Evolutionary conservation across 2,329 filamentous ascomycete genomes (phyloP), one percentile per base, ranked within the genome.

Genomic region (Alternaria triticina): DNA sequence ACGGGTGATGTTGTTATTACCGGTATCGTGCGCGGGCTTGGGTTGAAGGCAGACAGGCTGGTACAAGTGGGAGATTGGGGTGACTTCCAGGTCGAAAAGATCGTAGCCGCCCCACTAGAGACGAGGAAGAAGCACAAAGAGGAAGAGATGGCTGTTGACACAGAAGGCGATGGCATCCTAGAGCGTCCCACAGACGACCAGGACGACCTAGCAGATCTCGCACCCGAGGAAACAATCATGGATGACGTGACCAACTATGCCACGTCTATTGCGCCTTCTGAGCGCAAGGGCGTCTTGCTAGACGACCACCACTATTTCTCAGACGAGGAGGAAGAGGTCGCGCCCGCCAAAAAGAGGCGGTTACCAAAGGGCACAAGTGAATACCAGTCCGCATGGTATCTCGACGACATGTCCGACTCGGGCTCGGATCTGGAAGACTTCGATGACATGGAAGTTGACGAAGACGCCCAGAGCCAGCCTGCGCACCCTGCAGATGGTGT

Each of bases 291-390:
- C 68, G 96, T 99, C 1, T 83, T 99, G 44, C 85, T 99, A 10
- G 96, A 99, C 70, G 95, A 98, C 70, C 95, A 99, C 79, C 95
- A 98, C 78, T 99, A 99, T 80, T 99, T 98, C 77, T 94, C 94
- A 0, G 95, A 98, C 46, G 93, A 96, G 50, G 91, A 96, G 57
- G 83, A 85, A 6, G 85, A 86, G 45, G 82, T 89, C 57, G 83
- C 86, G 17, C 83, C 88, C 17, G 81, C 85, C 36, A 82, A 83
- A 30, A 92, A 92, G 7, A 96, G 90, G 81, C 88, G 89, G 66
- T 82, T 99, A 22, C 96, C 96, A 1, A 92, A 90, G 80, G 96
- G 96, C 67, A 99, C 96, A 3, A 98, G 96, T 43, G 89, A 90
- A 59, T 98, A 97, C 80, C 96, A 99, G 81, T 88, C 94, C 22